Evolutionary conservation across 2,329 filamentous ascomycete genomes (phyloP).

Genomic region (Phialocephala sp.): DNA sequence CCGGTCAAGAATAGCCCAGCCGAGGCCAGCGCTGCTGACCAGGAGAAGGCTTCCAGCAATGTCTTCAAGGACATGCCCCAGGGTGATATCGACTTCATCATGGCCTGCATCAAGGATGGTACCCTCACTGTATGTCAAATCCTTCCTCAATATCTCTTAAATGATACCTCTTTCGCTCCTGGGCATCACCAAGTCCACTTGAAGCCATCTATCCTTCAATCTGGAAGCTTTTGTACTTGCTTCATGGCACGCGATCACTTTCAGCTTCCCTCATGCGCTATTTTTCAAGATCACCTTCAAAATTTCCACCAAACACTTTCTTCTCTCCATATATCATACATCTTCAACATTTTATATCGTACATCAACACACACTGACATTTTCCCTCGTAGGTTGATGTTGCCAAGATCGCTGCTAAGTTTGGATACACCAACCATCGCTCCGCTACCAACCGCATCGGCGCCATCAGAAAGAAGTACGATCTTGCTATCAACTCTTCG

Average conservation of each 20-base stretch:
- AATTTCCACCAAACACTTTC: neutral
- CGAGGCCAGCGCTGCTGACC: neutral
- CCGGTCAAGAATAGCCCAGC: neutral
- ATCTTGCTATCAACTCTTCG: conserved; percentile 20
- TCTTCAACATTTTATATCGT: neutral
- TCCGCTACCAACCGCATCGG: conserved; percentile 37
- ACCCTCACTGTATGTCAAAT: conserved; percentile 33
- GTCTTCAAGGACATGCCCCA: neutral
- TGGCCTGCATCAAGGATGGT: conserved; percentile 37
- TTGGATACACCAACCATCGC: conserved; percentile 31
- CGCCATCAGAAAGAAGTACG: conserved; percentile 38
- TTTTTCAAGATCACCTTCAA: neutral
- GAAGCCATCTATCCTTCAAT: neutral
- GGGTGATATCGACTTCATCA: conserved; percentile 32
- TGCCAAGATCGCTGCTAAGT: conserved; percentile 28
- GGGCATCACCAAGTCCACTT: neutral
- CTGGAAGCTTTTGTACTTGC: neutral
- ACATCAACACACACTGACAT: conserved; percentile 3
- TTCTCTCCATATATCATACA: neutral
- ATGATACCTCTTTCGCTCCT: neutral
- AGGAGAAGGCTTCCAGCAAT: neutral
- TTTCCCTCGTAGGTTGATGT: conserved; percentile 32
- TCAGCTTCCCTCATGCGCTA: neutral
- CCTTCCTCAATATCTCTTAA: neutral
- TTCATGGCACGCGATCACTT: neutral